Evolutionary conservation across 23 red algal genomes (phyloP).

Genomic region (Rhodosorus marinus): DNA sequence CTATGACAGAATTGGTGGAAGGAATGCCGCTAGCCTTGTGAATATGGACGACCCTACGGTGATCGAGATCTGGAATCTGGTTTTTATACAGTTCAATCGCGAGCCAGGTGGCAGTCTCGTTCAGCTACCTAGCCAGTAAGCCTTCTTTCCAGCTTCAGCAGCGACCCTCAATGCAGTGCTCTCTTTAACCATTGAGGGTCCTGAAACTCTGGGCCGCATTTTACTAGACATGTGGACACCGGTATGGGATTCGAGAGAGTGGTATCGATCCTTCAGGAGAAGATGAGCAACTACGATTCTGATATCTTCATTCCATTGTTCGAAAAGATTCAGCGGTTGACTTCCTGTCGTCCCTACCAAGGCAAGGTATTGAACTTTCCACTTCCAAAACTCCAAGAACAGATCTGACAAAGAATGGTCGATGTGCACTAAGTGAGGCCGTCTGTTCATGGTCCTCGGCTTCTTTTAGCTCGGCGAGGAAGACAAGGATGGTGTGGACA

Average conservation of each 20-base stretch:
- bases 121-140: no score
- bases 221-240: constrained; percentile 89
- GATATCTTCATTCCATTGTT: constrained; percentile 95
- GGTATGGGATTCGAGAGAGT: constrained; percentile 96
- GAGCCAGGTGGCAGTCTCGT: constrained; percentile 53
- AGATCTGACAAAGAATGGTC: no score
- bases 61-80: constrained; percentile 99
- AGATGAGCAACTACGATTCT: constrained; percentile 91
- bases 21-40: constrained; percentile 57
- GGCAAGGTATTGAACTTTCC: no score
- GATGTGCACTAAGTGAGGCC: no score
- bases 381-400: no score
- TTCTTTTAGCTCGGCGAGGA: constrained; percentile 47
- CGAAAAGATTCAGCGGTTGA: constrained; percentile 48
- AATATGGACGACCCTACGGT: constrained; percentile 83
- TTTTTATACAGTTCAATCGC: constrained; percentile 95
- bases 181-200: no score
- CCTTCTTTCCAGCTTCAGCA: no score
- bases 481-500: constrained; percentile 67
- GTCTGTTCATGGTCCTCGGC: no score
- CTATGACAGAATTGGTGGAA: constrained; percentile 72
- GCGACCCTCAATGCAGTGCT: no score
- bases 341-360: constrained; percentile 35
- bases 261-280: constrained; percentile 66
- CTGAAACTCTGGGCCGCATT: no score